A percentile compares a stretch with the other conserved stretches of the same genome.
Conservation (phyloP, 805 yeast species). For the Candida qinlingensis region DNA sequence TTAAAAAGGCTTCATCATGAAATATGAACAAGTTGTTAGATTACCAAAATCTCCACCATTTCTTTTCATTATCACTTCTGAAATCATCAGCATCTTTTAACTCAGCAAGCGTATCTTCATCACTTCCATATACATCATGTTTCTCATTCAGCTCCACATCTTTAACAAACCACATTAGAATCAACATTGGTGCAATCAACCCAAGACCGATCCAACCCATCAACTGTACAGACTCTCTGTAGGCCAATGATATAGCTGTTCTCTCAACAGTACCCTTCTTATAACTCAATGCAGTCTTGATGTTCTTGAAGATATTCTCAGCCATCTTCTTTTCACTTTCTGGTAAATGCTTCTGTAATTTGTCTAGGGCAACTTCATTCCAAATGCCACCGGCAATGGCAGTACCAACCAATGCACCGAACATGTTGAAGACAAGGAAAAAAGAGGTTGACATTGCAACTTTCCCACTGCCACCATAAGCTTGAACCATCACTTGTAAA, state of each 20-base stretch:
- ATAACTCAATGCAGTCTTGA: constrained; percentile 23
- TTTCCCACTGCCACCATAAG: constrained; percentile 24
- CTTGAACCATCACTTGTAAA: constrained; percentile 25
- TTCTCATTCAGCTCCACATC: constrained; percentile 23
- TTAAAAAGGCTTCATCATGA: too few relatives aligned
- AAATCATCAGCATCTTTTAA: background rate
- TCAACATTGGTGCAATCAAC: constrained; percentile 23
- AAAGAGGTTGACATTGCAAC: constrained; percentile 29
- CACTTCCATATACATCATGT: constrained; percentile 18
- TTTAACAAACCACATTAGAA: constrained; percentile 25
- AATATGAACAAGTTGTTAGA: too few relatives aligned
- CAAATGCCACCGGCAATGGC: constrained; percentile 27
- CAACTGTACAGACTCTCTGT: constrained; percentile 27
- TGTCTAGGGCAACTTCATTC: constrained; percentile 21
- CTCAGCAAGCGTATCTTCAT: background rate
- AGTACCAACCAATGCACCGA: constrained; percentile 27
- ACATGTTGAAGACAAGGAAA: constrained; percentile 24
- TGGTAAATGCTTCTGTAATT: constrained; percentile 22
- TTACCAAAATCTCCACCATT: background rate
- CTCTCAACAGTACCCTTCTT: constrained; percentile 24
- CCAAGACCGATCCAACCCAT: constrained; percentile 28
- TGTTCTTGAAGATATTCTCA: constrained; percentile 21
- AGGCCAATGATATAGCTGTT: constrained; percentile 26
- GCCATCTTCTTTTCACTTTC: constrained; percentile 17
- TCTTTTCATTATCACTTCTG: background rate